Conservation (phyloP, 1,139 yeast species). For the Lodderomyces margitis region DNA sequence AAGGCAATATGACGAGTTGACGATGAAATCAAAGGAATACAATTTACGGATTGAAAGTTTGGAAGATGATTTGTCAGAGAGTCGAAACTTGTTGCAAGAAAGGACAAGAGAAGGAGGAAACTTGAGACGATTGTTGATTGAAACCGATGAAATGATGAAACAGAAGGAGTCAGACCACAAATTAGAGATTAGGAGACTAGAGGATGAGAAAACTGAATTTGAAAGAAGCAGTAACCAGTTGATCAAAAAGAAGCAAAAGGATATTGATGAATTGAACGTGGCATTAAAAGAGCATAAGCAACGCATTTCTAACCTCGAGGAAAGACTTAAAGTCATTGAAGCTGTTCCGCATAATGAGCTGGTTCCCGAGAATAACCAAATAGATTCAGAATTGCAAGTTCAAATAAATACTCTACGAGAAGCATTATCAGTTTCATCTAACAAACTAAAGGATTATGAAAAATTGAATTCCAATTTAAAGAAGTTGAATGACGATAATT, state of each 20-base stretch:
- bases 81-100: constrained; percentile 71
- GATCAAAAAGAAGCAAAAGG: constrained; percentile 51
- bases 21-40: constrained; percentile 66
- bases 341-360: constrained; percentile 14
- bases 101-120: constrained; percentile 76
- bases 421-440: constrained; percentile 50
- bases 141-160: constrained; percentile 61
- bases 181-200: constrained; percentile 28
- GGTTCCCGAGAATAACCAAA: constrained; percentile 25
- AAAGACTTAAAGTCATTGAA: background rate
- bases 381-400: constrained; percentile 12
- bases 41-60: constrained; percentile 59
- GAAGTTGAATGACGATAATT: constrained; percentile 65
- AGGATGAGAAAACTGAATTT: constrained; percentile 59
- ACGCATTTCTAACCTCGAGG: constrained; percentile 2
- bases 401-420: constrained; percentile 50
- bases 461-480: constrained; percentile 56
- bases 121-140: constrained; percentile 65
- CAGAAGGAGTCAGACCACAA: constrained; percentile 36
- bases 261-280: constrained; percentile 39
- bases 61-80: constrained; percentile 78
- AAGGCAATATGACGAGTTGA: constrained; percentile 77
- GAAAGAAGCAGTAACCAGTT: constrained; percentile 53
- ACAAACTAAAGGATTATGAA: constrained; percentile 55
- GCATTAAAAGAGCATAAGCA: background rate